Base-by-base conservation (phyloP, 2,329 filamentous ascomycete genomes). In the Phyllosticta paracitricarpa region DNA sequence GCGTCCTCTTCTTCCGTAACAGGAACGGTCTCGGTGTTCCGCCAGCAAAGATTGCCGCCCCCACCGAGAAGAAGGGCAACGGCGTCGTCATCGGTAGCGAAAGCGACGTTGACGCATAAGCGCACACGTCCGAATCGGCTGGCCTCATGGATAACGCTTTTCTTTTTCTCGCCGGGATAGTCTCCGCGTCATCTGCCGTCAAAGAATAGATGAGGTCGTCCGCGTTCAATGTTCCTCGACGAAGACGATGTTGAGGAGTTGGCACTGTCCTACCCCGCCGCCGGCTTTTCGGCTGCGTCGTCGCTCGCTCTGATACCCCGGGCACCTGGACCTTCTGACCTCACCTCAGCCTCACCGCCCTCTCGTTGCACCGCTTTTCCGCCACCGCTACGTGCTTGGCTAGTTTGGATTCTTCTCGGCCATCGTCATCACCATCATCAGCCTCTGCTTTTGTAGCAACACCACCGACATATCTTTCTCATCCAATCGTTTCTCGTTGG, bases 1-100 rank as follows among this genome's bases (percentile, higher is more conserved):
- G 88, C 64, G 87, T 99, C 30, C 77, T 96, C 61, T 97, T 99
- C 84, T 99, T 89, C 88, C 86, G 93, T 72, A 99, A 99, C 83
- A 82, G 83, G 69, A 99, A 97, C 78, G 89, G 90, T 22, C 78
- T 96, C 25, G 94, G 94, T 66, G 77, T 85, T 40, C 72, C 80
- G 56, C 82, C 83, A 5, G 66, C 73, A 61, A 79, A 79, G 74
- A 66, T 79, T 12, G 26, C 64, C 8, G 66, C 71, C 14, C 68
- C 70, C 3, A 65, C 65, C 19, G 69, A 33, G 26, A 57, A 54
- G 40, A 57, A 54, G 55, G 51, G 54, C 48, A 56, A 40, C n/a
- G 56, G 59, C 24, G 55, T 63, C 40, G 57, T 61, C 33, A 55
- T 63, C 28, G 61, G 61, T 24, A 26, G 22, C 54, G 61, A 63